Evolutionary conservation across 805 yeast species (phyloP).

Genomic region (Yamadazyma paraphyllophila): DNA sequence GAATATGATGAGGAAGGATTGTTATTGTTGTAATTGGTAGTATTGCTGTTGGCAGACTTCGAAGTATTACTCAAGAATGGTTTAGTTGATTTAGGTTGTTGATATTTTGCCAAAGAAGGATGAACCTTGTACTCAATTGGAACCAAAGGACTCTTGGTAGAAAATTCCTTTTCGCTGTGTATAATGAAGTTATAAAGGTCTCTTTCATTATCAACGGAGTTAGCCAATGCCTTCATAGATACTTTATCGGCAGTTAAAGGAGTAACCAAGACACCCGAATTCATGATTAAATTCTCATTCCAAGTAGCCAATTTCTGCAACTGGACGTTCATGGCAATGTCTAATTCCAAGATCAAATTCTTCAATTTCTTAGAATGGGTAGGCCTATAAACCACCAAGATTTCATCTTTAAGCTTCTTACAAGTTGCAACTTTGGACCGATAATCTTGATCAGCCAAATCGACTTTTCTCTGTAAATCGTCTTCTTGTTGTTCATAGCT

Average conservation of each 20-base stretch:
- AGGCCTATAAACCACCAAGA: slow-evolving; percentile 75
- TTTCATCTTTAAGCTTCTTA: slow-evolving; percentile 69
- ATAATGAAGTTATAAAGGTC: slow-evolving; percentile 72
- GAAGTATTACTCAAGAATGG: slow-evolving; percentile 29
- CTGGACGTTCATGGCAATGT: slow-evolving; percentile 85
- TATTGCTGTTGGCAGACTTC: background rate
- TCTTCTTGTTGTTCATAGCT: slow-evolving; percentile 88
- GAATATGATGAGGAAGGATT: background rate
- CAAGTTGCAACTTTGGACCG: slow-evolving; percentile 71
- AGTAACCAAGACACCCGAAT: slow-evolving; percentile 76
- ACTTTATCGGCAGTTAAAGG: slow-evolving; percentile 59
- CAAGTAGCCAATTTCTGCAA: slow-evolving; percentile 85
- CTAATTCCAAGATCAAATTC: slow-evolving; percentile 79
- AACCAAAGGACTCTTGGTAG: slow-evolving; percentile 45
- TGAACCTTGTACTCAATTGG: slow-evolving; percentile 75
- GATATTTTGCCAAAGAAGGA: slow-evolving; percentile 52
- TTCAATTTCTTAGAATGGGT: slow-evolving; percentile 66
- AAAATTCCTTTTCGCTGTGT: slow-evolving; percentile 37
- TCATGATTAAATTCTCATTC: slow-evolving; percentile 78
- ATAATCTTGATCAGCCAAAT: slow-evolving; percentile 83
- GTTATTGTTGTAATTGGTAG: background rate
- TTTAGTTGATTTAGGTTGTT: slow-evolving; percentile 24
- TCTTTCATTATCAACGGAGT: slow-evolving; percentile 76
- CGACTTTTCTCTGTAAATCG: slow-evolving; percentile 76
- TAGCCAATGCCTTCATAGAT: slow-evolving; percentile 78